Base-by-base conservation (phyloP, 345 rosid genomes). In the Eutrema heterophyllum region DNA sequence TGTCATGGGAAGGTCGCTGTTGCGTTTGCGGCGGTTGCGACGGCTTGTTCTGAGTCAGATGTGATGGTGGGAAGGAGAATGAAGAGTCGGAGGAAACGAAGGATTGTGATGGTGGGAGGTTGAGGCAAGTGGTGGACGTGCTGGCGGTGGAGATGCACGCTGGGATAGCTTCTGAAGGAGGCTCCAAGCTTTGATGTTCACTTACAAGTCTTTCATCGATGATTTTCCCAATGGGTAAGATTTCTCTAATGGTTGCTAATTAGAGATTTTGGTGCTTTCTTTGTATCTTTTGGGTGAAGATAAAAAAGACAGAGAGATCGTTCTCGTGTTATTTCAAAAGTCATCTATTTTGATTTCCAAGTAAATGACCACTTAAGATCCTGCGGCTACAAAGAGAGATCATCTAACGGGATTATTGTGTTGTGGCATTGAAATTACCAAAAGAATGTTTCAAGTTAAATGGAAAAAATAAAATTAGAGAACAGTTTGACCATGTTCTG, bases 61-160 rank as follows among this genome's bases (percentile, higher is more conserved):
- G 80, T 84, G 75, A 85, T 84, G 78, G 97, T 91, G 60, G 89
- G 89, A 14, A 84, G 84, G 81, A 85, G 98, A 53, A 79, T 86
- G 58, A 84, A 70, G 81, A 87, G 87, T 58, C 54, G 86, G 83
- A 86, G 83, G 84, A 89, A 93, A 83, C 89, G 94, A 97, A 87
- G 75, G 72, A 84, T 84, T 52, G 91, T 86, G 46, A 78, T 89
- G 16, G 89, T 2, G 91, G 85, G 67, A 86, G 91, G 76, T 70
- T 93, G 64, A 91, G 83, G 72, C 96, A 89, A 71, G 92, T 94
- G 26, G 92, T 89, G 11, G 97, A 89, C 69, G 97, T 92, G 29
- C 86, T 94, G 96, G 91, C 93, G 6, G 93, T 91, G 41, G 98
- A 94, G 91, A 93, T 93, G 98, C 96, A 93, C 77, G 97, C 97